Evolutionary conservation across 176 grass and related monocot genomes (phyloP), one percentile per base, ranked within the genome.

Genomic region (Thalia dealbata): DNA sequence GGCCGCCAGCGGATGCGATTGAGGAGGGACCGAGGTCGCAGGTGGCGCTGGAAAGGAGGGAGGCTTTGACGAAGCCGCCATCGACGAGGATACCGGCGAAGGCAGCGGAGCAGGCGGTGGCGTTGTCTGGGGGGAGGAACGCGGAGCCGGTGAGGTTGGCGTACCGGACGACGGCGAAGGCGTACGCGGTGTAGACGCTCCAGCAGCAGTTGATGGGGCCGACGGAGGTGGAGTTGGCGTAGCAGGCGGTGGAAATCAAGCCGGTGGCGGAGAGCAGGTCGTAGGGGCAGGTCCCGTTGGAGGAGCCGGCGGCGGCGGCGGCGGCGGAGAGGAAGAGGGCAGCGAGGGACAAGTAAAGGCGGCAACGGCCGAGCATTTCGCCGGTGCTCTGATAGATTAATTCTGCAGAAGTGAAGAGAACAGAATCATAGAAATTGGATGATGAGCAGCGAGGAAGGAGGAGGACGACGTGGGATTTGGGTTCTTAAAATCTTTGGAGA

Each of bases 171-270:
- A 75, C 81, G 2, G 86, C 86, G 68, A 74, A 92, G 71, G 86
- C 70, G 81, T 84, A 86, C 3, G 86, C 73, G 12, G 78, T 83
- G 46, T 75, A 76, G 45, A 92, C 86, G 78, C 76, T 89, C 86
- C 86, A 92, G 81, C 90, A 92, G 81, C 90, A 92, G 23, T 81
- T 82, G 25, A 78, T 92, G 50, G 72, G 63, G 21, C 23, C 66
- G 46, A 70, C 48, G 0, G 26, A 15, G 28, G 82, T 81, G 1
- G 80, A 74, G 78, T 92, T 92, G 6, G 83, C 86, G 75, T 92
- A 78, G 81, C 90, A 92, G 70, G 79, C 74, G 5, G 28, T 7
- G 4, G 86, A 83, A 60, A 92, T 84, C 78, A 92, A 76, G 52
- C 3, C 32, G 25, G 81, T 30, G 72, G 83, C 78, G 28, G 70